Conservation (phyloP, 2,329 filamentous ascomycete genomes). For the Pseudogymnoascus sp. region DNA sequence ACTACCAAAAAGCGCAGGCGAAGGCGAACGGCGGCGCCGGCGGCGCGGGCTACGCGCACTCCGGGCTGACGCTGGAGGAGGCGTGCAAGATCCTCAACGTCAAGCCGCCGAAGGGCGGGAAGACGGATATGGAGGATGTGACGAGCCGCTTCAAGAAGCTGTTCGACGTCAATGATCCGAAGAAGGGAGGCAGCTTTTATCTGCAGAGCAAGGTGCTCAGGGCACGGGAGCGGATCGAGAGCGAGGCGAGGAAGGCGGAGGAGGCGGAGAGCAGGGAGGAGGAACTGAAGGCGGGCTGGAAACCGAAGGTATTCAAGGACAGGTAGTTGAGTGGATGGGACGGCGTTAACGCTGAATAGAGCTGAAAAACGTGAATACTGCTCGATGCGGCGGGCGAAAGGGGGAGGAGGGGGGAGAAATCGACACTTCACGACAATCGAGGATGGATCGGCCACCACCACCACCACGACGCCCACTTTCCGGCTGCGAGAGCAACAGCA, state of each 20-base stretch:
- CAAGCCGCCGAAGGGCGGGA: conserved; percentile 70
- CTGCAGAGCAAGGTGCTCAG: conserved; percentile 93
- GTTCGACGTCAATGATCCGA: conserved; percentile 88
- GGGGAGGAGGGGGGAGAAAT: not conserved
- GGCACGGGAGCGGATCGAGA: conserved; percentile 84
- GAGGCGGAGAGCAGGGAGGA: conserved; percentile 66
- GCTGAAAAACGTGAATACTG: not conserved
- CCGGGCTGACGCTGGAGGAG: conserved; percentile 86
- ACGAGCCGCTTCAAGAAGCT: conserved; percentile 86
- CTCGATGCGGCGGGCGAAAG: not conserved
- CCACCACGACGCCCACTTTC: not conserved
- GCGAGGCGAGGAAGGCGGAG: conserved; percentile 65
- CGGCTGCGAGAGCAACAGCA: conserved; percentile 3
- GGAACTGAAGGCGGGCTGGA: conserved; percentile 79
- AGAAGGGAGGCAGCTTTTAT: conserved; percentile 96
- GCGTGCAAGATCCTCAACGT: conserved; percentile 97
- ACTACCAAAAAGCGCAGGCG: conserved; percentile 67
- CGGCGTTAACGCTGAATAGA: conserved; percentile 8
- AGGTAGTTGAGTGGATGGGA: conserved; percentile 35
- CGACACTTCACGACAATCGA: not conserved
- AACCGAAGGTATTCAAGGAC: conserved; percentile 91
- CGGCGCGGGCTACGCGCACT: conserved; percentile 40
- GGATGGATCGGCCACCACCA: not conserved
- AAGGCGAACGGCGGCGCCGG: conserved; percentile 43
- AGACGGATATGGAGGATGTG: conserved; percentile 70